Percentiles rank a stretch among this genome's conserved stretches.
phyloP scores from a whole-genome alignment of 305 asterid genomes.

The Fraxinus angustifolia region DNA sequence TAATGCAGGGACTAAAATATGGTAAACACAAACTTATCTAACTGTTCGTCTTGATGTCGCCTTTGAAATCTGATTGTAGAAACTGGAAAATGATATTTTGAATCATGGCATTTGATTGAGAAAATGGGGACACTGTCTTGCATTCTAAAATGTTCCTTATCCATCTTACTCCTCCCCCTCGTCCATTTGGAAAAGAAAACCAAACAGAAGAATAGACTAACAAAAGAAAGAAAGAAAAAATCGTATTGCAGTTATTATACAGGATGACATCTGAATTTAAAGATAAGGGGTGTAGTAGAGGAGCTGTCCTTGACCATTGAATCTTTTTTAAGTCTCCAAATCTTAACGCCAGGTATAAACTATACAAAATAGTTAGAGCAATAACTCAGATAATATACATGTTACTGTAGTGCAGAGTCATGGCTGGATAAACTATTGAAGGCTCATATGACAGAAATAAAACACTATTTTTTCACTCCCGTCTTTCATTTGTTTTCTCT shows the following conservation, averaged over 20 bases:
- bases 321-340: background rate
- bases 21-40: background rate
- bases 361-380: background rate
- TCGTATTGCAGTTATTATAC: background rate
- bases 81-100: background rate
- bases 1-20: background rate
- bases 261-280: background rate
- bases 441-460: background rate
- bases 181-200: background rate
- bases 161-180: background rate
- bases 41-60: background rate
- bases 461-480: background rate
- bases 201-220: background rate
- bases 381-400: background rate
- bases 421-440: background rate
- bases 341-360: background rate
- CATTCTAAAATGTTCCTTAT: background rate
- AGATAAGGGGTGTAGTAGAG: background rate
- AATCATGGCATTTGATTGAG: background rate
- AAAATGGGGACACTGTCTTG: background rate
- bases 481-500: background rate
- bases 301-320: background rate
- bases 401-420: background rate
- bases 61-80: background rate
- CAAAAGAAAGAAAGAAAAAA: background rate